Evolutionary conservation across 768 basidiomycete genomes (phyloP).

Genomic region (Solioccasus polychromus): DNA sequence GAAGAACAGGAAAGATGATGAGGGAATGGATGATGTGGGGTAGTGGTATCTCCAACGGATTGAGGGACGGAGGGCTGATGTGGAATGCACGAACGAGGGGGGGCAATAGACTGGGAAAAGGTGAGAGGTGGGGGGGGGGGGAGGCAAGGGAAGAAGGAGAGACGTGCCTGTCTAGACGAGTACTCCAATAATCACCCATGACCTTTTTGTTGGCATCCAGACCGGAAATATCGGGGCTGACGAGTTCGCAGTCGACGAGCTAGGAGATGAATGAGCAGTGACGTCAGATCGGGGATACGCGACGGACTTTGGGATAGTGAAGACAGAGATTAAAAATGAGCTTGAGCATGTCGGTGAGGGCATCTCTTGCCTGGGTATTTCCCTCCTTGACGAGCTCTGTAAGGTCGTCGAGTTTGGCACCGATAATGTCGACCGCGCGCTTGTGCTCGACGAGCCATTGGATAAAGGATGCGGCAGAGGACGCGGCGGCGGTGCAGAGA

Average conservation of each 20-base stretch:
- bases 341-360: conserved; percentile 82
- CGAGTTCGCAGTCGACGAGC: conserved; percentile 47
- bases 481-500: conserved; percentile 57
- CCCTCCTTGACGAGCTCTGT: conserved; percentile 47
- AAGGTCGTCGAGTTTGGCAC: conserved; percentile 57
- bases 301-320: conserved; percentile 73
- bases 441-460: conserved; percentile 64
- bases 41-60: conserved; percentile 69
- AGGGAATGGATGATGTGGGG: conserved; percentile 81
- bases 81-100: conserved; percentile 71
- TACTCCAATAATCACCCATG: conserved; percentile 74
- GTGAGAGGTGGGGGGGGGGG: background rate
- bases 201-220: conserved; percentile 39
- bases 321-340: conserved; percentile 76
- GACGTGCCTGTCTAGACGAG: conserved; percentile 66
- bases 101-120: conserved; percentile 57
- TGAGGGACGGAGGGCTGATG: conserved; percentile 55
- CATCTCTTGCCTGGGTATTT: conserved; percentile 48
- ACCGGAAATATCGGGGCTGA: conserved; percentile 21
- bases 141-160: background rate
- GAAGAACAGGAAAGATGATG: conserved; percentile 69
- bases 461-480: conserved; percentile 45
- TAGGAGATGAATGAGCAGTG: conserved; percentile 4
- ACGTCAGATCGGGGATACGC: background rate
- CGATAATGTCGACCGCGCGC: conserved; percentile 62